Base-by-base conservation (phyloP, 78 protist species). In the Emiliania huxleyi region DNA sequence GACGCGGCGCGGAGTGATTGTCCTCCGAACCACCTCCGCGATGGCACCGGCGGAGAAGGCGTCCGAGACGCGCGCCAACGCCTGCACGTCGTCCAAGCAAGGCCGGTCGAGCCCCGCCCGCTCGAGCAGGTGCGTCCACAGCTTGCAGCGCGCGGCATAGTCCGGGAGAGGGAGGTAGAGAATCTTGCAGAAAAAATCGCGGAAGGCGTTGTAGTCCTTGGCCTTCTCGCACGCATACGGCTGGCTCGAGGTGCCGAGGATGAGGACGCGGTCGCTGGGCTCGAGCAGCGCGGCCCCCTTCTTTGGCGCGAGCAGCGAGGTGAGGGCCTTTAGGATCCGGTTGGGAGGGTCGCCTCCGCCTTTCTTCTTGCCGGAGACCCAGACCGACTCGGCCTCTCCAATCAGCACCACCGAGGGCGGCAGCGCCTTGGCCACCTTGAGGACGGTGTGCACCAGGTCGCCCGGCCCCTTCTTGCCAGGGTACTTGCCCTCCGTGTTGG, bases 351-450 rank as follows among this genome's bases (percentile, higher is more conserved):
- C 92, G 0, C 45, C 35, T 3, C 33, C 81, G n/a, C 92, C 87
- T 40, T 69, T 69, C 35, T 46, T 48, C 84, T 90, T 90, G 29
- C 37, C 92, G 19, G 91, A 88, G 15, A 0, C 2, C 62, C 42
- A 88, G 40, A 88, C 91, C 43, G 44, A 0, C 44, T 88, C 91
- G 29, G 15, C 19, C 11, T 56, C 79, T 48, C 22, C 91, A 56
- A 88, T 56, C 49, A 15, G 52, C 38, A 90, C 56, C 2, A 90
- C 92, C 23, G 92, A 62, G 48, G 92, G 92, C 55, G 84, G 52
- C 52, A 69, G 23, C 81, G 92, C 92, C 73, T 90, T 90, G 18
- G 92, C 92, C 29, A 81, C 92, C 90, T 93, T 88, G 95, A 89
- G 87, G 35, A 79, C 85, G 35, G 91, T 90, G 91, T 84, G n/a